phyloP scores from a whole-genome alignment of 108 stramenopile genomes.

The Fragilariopsis cylindrus region DNA sequence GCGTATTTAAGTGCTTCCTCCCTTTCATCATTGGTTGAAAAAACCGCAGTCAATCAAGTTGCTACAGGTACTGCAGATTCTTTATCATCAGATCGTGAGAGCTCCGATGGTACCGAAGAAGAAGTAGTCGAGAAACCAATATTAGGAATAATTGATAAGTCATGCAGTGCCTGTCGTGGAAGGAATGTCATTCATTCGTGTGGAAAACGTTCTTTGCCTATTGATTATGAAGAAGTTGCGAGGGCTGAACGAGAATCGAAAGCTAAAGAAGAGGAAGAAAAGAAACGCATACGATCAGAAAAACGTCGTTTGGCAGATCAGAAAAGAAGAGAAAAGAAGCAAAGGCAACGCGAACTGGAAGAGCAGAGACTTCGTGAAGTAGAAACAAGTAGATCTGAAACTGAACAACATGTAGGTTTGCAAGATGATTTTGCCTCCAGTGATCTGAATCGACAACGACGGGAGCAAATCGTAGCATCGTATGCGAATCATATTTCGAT shows the following conservation, averaged over 20 bases:
- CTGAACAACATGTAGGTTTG: slow-evolving; percentile 3
- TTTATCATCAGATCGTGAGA: slow-evolving; percentile 12
- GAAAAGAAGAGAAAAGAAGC: slow-evolving; percentile 47
- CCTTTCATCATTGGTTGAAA: slow-evolving; percentile 5
- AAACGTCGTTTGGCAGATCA: slow-evolving; percentile 53
- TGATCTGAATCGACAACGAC: slow-evolving; percentile 19
- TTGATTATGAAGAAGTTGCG: slow-evolving; percentile 59
- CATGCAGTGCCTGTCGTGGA: slow-evolving; percentile 56
- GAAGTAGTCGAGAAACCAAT: not conserved
- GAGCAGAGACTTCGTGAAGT: slow-evolving; percentile 38
- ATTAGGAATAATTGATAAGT: not conserved
- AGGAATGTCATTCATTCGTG: slow-evolving; percentile 57
- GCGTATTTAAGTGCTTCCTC: slow-evolving; percentile 5
- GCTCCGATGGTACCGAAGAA: not conserved
- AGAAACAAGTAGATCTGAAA: slow-evolving; percentile 22
- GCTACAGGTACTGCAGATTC: not conserved
- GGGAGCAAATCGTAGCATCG: slow-evolving; percentile 23
- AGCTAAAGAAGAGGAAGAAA: slow-evolving; percentile 57
- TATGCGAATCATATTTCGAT: slow-evolving; percentile 21
- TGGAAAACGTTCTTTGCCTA: slow-evolving; percentile 53
- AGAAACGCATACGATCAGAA: slow-evolving; percentile 37
- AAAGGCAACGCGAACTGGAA: slow-evolving; percentile 50
- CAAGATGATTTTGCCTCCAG: slow-evolving; percentile 21
- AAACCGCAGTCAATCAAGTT: not conserved
- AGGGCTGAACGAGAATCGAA: slow-evolving; percentile 48